Evolutionary conservation across 805 yeast genomes (phyloP).

Genomic region (Teunomyces gatunensis): DNA sequence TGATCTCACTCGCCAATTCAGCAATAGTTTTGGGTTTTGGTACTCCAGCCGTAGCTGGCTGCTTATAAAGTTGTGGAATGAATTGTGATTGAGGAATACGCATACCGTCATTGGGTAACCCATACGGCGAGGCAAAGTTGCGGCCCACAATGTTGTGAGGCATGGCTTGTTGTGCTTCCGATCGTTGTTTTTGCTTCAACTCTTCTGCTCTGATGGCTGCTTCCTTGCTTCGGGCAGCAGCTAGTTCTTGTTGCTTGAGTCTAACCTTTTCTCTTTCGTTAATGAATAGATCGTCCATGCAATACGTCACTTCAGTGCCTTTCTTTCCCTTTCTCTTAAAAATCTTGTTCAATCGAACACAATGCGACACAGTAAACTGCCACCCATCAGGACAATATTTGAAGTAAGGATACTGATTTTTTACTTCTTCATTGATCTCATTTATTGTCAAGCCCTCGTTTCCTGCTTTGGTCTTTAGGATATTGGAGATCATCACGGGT

Average conservation of each 20-base stretch:
- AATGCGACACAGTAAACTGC: constrained; percentile 94
- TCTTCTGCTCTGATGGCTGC: constrained; percentile 54
- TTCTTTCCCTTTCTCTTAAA: constrained; percentile 70
- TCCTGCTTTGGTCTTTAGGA: constrained; percentile 64
- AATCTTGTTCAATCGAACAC: constrained; percentile 79
- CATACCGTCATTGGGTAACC: constrained; percentile 18
- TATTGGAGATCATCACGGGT: constrained; percentile 76
- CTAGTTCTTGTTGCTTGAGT: constrained; percentile 55
- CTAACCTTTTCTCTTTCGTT: constrained; percentile 78
- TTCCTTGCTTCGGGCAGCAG: constrained; percentile 57
- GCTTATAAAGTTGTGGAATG: constrained; percentile 17
- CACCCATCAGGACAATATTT: constrained; percentile 95
- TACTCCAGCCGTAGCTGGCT: constrained; percentile 8
- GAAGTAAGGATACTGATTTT: constrained; percentile 86
- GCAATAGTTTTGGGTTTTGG: constrained; percentile 40
- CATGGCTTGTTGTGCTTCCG: constrained; percentile 26
- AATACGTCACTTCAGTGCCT: constrained; percentile 96
- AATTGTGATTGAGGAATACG: constrained; percentile 19
- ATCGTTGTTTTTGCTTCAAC: constrained; percentile 43
- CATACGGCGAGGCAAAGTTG: constrained; percentile 24
- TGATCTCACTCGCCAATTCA: constrained; percentile 40
- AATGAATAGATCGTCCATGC: constrained; percentile 79
- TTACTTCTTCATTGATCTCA: constrained; percentile 84
- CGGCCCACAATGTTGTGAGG: constrained; percentile 24
- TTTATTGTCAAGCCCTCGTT: constrained; percentile 60